These are phyloP conservation scores for Candida insectalens DNA, from an alignment of 805 yeast genomes.

Conservation along the genomic window DNA sequence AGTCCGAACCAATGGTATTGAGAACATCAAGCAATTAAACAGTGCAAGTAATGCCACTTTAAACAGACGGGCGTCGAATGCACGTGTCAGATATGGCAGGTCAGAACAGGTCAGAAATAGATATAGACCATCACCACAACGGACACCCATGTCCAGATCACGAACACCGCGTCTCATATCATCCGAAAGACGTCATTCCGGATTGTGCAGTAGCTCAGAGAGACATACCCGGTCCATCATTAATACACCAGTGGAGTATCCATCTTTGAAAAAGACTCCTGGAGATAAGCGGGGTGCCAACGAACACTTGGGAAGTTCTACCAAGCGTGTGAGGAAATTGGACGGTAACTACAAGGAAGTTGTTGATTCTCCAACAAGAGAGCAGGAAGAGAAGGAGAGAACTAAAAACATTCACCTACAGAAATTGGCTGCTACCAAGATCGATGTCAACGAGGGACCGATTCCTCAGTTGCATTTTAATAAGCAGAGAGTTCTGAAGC, in stretches of 20 bases:
- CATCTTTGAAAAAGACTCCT: slow-evolving; percentile 3
- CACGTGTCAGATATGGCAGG: no score
- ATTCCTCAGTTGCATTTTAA: slow-evolving; percentile 1
- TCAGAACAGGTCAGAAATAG: no score
- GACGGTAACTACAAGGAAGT: slow-evolving; percentile 20
- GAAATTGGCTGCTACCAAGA: slow-evolving; percentile 2
- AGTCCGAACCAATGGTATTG: slow-evolving; percentile 22
- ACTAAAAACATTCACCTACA: slow-evolving; percentile 14
- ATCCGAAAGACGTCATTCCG: background rate
- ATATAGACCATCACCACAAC: background rate
- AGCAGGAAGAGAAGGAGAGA: slow-evolving; percentile 14
- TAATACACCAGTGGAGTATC: background rate
- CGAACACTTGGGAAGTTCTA: slow-evolving; percentile 19
- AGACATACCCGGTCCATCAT: background rate
- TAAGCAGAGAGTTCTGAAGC: background rate
- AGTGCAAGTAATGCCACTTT: slow-evolving; percentile 14
- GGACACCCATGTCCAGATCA: background rate
- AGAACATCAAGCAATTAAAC: slow-evolving; percentile 15
- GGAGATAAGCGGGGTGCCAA: slow-evolving; percentile 18
- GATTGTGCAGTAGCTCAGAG: no score
- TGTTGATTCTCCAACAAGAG: slow-evolving; percentile 21
- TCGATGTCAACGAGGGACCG: background rate
- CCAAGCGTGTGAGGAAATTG: slow-evolving; percentile 18
- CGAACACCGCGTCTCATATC: slow-evolving; percentile 1
- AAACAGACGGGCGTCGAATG: slow-evolving; percentile 21